Evolutionary conservation across 352 stramenopile species (phyloP), one percentile per base, ranked within the genome.

Genomic region (Phytophthora vignae): DNA sequence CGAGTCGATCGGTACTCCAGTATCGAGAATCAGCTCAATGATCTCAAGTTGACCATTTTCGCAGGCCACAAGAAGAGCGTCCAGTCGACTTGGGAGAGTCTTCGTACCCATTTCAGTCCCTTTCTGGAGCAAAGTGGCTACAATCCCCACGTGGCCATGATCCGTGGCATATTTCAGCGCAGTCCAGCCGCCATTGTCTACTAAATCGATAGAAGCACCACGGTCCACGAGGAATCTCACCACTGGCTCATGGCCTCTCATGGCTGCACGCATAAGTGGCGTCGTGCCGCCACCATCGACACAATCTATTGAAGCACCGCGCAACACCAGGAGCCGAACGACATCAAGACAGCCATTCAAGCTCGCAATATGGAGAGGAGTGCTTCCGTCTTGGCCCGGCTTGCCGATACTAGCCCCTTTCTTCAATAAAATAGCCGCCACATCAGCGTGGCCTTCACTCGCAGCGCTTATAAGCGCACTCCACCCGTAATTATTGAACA

Each of bases 401-500:
- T 50, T n/a, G 10, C 25, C 42, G 10, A 50, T 14, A 50, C 19
- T 5, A n/a, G 31, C 61, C 0, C 40, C 61, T 10, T 50, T 54
- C 12, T 46, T 50, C 27, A 68, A n/a, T 9, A 64, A 9, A 10
- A 46, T 2, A 1, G 17, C 17, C 1, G 48, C 42, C 4, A 64
- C 38, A 12, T 64, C 42, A 10, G 10, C 25, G 25, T 64, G n/a
- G 11, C 29, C 46, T 50, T 25, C 42, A n/a, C n/a, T 50, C 5
- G 42, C 42, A 25, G 17, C 42, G n/a, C 12, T 50, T 6, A 14
- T 50, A 9, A 50, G 14, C 2, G 42, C 42, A 22, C 42, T 50
- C 42, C 42, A 50, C 10, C 42, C 42, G 17, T 50, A 50, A 31
- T 55, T 55, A 55, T 55, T 55, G 12, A n/a, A 15, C 48, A 55